These are phyloP conservation scores for Amniculicola lignicola DNA, from an alignment of 495 filamentous ascomycete species.

Conservation along the genomic window DNA sequence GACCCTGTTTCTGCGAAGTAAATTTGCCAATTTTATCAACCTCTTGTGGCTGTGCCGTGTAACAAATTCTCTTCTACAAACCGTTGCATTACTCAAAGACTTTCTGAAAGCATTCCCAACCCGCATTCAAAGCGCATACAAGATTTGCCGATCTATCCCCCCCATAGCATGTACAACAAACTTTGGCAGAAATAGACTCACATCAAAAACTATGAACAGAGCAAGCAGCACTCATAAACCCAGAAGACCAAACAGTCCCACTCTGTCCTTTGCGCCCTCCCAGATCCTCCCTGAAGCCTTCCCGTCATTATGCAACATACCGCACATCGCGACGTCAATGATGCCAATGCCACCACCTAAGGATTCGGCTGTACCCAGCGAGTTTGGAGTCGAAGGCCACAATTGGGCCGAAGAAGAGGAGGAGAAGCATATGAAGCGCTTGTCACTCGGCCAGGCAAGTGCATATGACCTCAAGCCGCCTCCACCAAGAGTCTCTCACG, in stretches of 20 bases:
- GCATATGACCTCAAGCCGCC: constrained; percentile 41
- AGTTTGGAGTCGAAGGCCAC: background rate
- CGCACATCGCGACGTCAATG: background rate
- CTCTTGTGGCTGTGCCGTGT: background rate
- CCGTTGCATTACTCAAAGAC: background rate
- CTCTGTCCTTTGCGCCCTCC: constrained; percentile 17
- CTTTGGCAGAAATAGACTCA: background rate
- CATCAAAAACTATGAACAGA: background rate
- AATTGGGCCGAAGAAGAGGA: background rate
- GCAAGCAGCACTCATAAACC: background rate
- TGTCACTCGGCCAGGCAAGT: constrained; percentile 6
- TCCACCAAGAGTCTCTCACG: constrained; percentile 34
- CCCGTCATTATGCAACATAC: background rate
- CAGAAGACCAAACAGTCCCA: constrained; percentile 22
- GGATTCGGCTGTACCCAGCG: background rate
- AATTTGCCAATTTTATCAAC: too few species aligned
- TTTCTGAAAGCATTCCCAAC: too few species aligned
- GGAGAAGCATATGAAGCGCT: background rate
- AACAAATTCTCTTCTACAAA: background rate
- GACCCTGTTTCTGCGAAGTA: background rate
- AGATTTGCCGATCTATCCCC: too few species aligned
- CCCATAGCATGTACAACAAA: background rate
- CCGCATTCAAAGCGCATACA: too few species aligned
- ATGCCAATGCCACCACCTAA: background rate
- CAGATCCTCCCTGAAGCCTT: constrained; percentile 8